Evolutionary conservation across 108 stramenopile species (phyloP).

Genomic region (Craspedostauros australis): DNA sequence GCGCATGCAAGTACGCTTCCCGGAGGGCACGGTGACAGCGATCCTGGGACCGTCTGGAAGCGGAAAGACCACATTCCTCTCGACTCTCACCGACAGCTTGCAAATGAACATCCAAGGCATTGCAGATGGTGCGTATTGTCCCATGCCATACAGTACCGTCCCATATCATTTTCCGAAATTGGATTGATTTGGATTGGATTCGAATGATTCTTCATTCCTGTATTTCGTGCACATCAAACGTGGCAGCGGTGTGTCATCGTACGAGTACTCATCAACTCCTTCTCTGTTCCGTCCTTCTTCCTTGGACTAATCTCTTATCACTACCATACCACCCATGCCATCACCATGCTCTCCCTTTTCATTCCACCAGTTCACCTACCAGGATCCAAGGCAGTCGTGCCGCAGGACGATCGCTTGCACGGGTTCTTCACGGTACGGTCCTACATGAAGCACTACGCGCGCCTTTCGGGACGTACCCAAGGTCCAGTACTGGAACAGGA

Average conservation of each 20-base stretch:
- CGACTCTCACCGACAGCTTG: slow-evolving; percentile 31
- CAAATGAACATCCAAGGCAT: slow-evolving; percentile 21
- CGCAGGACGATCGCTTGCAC: slow-evolving; percentile 43
- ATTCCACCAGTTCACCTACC: slow-evolving; percentile 33
- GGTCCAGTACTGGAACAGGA: slow-evolving; percentile 15
- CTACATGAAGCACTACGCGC: slow-evolving; percentile 50
- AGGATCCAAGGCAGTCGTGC: slow-evolving; percentile 36
- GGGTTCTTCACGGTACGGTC: slow-evolving; percentile 48
- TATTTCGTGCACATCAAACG: too few relatives aligned
- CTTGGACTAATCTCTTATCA: too few relatives aligned
- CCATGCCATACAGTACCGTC: too few relatives aligned
- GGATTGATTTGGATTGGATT: too few relatives aligned
- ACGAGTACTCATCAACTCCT: too few relatives aligned
- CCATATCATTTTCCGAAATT: too few relatives aligned
- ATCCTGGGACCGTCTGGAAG: slow-evolving; percentile 49
- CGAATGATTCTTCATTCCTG: too few relatives aligned
- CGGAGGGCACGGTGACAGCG: slow-evolving; percentile 39
- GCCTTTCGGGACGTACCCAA: slow-evolving; percentile 11
- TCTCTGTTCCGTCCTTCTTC: too few relatives aligned
- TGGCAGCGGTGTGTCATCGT: too few relatives aligned
- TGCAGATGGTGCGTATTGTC: slow-evolving; percentile 41
- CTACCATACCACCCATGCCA: too few relatives aligned
- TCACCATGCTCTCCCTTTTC: not conserved
- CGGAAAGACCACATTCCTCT: slow-evolving; percentile 50
- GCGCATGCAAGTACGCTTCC: slow-evolving; percentile 32